phyloP scores from a whole-genome alignment of 345 rosid species.

The Linum trigynum region DNA sequence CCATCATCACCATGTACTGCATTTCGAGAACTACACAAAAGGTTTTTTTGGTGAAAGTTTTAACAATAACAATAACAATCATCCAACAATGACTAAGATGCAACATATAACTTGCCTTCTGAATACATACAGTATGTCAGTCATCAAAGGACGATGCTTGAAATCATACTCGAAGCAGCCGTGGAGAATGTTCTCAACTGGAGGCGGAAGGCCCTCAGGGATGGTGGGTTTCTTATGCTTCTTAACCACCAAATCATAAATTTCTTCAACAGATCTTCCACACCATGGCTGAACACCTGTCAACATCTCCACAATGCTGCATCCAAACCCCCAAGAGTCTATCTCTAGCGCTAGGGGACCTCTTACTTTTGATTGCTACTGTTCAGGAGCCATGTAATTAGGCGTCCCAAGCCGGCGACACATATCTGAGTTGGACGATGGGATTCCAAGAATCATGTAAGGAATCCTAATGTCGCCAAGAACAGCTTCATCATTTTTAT shows the following conservation, averaged over 20 bases:
- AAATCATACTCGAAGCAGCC: slow-evolving; percentile 90
- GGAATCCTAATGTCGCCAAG: slow-evolving; percentile 80
- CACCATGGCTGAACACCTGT: slow-evolving; percentile 78
- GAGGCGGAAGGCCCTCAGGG: slow-evolving; percentile 69
- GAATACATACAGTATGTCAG: slow-evolving; percentile 55
- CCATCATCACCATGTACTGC: slow-evolving; percentile 38
- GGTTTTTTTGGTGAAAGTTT: slow-evolving; percentile 2
- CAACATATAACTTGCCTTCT: slow-evolving; percentile 35
- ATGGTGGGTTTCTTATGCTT: slow-evolving; percentile 62
- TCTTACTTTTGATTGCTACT: slow-evolving; percentile 77
- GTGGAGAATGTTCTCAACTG: slow-evolving; percentile 52
- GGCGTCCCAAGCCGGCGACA: slow-evolving; percentile 70
- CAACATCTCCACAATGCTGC: slow-evolving; percentile 88
- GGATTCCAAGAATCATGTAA: slow-evolving; percentile 58
- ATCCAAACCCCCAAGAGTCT: slow-evolving; percentile 93
- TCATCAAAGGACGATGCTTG: slow-evolving; percentile 78
- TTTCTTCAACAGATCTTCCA: slow-evolving; percentile 59
- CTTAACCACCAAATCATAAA: slow-evolving; percentile 52
- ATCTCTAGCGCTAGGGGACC: slow-evolving; percentile 90
- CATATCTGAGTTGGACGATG: slow-evolving; percentile 56
- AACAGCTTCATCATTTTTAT: slow-evolving; percentile 55
- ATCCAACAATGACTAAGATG: neutral
- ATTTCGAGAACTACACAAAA: slow-evolving; percentile 51
- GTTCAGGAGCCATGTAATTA: slow-evolving; percentile 98
- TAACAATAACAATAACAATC: too few relatives aligned